Conservation (phyloP, 2,329 filamentous ascomycete species). For the Scedosporium apiospermum region DNA sequence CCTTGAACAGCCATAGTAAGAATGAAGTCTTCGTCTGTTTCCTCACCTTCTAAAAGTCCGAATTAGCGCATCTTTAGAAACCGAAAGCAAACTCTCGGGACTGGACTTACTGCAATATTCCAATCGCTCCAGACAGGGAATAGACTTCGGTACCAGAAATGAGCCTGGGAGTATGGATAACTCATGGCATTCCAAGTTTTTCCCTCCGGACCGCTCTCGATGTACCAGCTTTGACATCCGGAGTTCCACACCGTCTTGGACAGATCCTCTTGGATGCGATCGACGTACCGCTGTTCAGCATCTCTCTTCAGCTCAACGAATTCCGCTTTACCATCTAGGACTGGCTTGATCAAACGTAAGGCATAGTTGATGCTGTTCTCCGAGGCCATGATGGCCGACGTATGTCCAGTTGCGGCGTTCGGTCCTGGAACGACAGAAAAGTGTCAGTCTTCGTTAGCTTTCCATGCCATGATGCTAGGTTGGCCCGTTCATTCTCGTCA, state of each 20-base stretch:
- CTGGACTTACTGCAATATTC: too few species aligned
- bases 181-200: conserved; percentile 24
- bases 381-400: conserved; percentile 38
- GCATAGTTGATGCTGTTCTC: conserved; percentile 42
- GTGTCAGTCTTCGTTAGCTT: too few species aligned
- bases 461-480: too few species aligned
- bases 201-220: conserved; percentile 32
- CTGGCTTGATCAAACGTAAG: conserved; percentile 23
- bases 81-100: too few species aligned
- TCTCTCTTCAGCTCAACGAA: conserved; percentile 20
- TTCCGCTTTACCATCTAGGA: conserved; percentile 21
- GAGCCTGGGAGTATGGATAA: conserved; percentile 4
- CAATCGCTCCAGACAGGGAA: too few species aligned
- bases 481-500: too few species aligned
- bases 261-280: conserved; percentile 28
- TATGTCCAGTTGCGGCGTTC: conserved; percentile 32
- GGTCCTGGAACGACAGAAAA: conserved; percentile 31
- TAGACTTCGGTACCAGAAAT: too few species aligned
- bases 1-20: too few species aligned
- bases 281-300: conserved; percentile 15
- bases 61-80: too few species aligned
- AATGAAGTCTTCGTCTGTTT: too few species aligned
- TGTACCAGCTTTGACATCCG: conserved; percentile 42
- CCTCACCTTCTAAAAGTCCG: too few species aligned
- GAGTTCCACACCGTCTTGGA: conserved; percentile 36